Evolutionary conservation across 192 early-diverging fungal genomes (phyloP).

Genomic region (Entophlyctis luteolus): DNA sequence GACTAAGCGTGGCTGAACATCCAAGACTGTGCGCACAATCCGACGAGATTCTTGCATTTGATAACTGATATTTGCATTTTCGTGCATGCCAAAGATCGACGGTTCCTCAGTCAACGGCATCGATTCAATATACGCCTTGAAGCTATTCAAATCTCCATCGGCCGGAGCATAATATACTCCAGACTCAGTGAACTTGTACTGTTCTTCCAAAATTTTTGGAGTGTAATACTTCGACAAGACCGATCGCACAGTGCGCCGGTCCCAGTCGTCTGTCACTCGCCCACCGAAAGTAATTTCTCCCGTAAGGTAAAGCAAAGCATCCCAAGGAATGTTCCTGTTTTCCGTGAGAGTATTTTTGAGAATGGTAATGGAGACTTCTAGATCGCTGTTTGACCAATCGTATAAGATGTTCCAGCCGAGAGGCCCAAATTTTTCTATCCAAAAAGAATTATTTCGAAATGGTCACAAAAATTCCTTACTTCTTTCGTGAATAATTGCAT

Average conservation of each 20-base stretch:
- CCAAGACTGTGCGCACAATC: conserved; percentile 51
- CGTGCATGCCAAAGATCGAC: conserved; percentile 64
- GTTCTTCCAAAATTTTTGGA: conserved; percentile 46
- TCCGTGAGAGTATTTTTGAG: conserved; percentile 51
- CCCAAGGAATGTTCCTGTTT: conserved; percentile 51
- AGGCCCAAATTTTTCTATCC: conserved; percentile 49
- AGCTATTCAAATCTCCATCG: conserved; percentile 46
- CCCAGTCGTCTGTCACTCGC: conserved; percentile 63
- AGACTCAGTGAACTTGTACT: conserved; percentile 48
- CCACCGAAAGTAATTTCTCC: conserved; percentile 65
- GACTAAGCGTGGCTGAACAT: conserved; percentile 57
- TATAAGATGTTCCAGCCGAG: conserved; percentile 63
- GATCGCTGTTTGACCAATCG: conserved; percentile 57
- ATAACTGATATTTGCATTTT: conserved; percentile 65
- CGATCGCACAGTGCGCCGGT: conserved; percentile 49
- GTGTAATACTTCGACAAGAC: conserved; percentile 54
- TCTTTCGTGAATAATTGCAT: conserved; percentile 60
- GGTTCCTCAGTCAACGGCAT: conserved; percentile 60
- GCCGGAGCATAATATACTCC: conserved; percentile 56
- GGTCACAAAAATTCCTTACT: conserved; percentile 31
- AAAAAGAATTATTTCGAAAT: background rate
- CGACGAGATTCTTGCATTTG: conserved; percentile 56
- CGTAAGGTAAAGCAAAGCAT: conserved; percentile 54
- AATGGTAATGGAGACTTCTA: conserved; percentile 52
- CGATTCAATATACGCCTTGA: conserved; percentile 51